phyloP scores from a whole-genome alignment of 2,329 filamentous ascomycete species.

The Graphilbum fragrans region DNA sequence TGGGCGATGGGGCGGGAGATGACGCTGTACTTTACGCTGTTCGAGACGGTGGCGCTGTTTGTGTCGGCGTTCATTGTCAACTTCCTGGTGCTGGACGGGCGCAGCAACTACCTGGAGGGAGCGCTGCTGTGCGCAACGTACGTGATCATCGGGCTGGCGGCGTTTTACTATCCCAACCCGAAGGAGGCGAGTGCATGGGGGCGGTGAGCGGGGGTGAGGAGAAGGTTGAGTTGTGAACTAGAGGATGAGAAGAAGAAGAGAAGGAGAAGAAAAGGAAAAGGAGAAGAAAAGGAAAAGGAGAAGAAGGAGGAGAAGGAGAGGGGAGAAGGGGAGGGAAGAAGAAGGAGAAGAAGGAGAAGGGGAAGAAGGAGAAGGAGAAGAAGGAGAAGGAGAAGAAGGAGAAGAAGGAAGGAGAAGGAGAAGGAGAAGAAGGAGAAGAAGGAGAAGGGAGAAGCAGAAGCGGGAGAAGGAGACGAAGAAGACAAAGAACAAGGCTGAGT shows the following conservation, averaged over 20 bases:
- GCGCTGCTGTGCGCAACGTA: slow-evolving; percentile 55
- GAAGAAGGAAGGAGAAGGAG: not conserved
- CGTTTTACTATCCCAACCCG: slow-evolving; percentile 51
- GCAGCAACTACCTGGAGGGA: slow-evolving; percentile 80
- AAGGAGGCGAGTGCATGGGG: slow-evolving; percentile 27
- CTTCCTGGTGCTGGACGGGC: slow-evolving; percentile 73
- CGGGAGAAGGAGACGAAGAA: too few relatives aligned
- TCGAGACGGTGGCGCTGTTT: slow-evolving; percentile 81
- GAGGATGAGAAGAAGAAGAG: not conserved
- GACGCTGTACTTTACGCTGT: slow-evolving; percentile 76
- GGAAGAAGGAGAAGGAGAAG: slow-evolving; percentile 2
- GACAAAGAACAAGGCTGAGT: too few relatives aligned
- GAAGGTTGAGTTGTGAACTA: not conserved
- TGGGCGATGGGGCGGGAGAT: slow-evolving; percentile 58
- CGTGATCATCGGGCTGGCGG: slow-evolving; percentile 53
- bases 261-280: not conserved
- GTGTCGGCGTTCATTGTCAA: slow-evolving; percentile 78
- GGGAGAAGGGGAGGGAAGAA: not conserved
- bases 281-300: not conserved
- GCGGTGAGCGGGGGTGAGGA: not conserved
- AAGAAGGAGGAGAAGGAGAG: not conserved
- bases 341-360: not conserved
- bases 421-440: not conserved
- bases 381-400: not conserved
- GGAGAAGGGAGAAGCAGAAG: not conserved